Conservation (phyloP, 371 early-diverging fungal species). For the Mucor plumbeus region DNA sequence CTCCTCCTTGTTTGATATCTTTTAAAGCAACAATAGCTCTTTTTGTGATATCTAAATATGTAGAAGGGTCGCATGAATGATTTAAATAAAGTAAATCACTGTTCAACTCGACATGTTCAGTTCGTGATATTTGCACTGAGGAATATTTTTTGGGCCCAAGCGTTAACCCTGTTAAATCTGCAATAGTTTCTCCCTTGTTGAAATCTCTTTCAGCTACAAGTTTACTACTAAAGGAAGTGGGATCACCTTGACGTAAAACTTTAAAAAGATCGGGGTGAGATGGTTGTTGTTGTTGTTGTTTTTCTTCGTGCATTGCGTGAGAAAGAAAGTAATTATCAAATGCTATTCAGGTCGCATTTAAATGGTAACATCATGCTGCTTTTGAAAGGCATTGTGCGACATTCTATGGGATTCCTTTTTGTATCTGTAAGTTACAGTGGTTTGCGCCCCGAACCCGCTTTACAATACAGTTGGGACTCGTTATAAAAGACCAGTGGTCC, state of each 20-base stretch:
- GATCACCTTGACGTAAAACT: constrained; percentile 57
- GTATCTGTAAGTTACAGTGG: too few relatives aligned
- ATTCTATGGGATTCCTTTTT: not conserved
- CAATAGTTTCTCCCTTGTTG: constrained; percentile 59
- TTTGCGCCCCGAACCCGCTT: too few relatives aligned
- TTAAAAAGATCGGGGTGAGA: constrained; percentile 60
- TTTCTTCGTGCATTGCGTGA: constrained; percentile 4
- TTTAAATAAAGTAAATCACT: constrained; percentile 63
- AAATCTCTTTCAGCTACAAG: constrained; percentile 58
- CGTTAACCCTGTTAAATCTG: constrained; percentile 57
- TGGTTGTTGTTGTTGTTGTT: constrained; percentile 17
- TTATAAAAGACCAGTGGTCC: too few relatives aligned
- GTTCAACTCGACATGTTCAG: constrained; percentile 74
- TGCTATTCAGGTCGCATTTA: not conserved
- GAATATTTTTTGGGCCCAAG: constrained; percentile 66
- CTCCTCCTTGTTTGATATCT: constrained; percentile 67
- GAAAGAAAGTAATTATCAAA: not conserved
- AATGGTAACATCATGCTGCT: not conserved
- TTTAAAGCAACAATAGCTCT: constrained; percentile 59
- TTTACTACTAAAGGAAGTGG: constrained; percentile 57
- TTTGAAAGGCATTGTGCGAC: not conserved
- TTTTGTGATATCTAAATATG: constrained; percentile 58
- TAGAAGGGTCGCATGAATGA: constrained; percentile 66
- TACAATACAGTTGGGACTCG: too few relatives aligned
- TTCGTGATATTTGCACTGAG: constrained; percentile 66